Percentiles rank a stretch among this genome's conserved stretches.
These are phyloP conservation scores for Fraxinus cuspidata DNA, from an alignment of 257 asterid genomes.

Conservation along the genomic window DNA sequence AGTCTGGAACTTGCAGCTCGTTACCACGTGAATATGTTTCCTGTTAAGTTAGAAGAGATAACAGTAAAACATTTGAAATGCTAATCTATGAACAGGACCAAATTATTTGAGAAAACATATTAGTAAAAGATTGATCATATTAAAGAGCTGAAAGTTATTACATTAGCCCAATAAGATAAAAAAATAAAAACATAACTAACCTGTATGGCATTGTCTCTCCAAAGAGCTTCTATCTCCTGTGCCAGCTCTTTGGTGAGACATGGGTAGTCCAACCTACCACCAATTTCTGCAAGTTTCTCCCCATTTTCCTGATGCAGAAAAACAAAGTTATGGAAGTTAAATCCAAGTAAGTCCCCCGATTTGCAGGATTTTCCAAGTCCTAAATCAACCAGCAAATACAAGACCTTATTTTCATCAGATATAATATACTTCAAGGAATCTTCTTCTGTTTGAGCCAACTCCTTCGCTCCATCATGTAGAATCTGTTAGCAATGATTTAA, in stretches of 20 bases:
- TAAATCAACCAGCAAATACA: constrained; percentile 14
- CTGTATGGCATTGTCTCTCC: constrained; percentile 94
- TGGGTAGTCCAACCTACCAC: constrained; percentile 82
- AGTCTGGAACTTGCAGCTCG: constrained; percentile 96
- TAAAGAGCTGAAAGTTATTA: background rate
- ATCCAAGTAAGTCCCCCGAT: constrained; percentile 8
- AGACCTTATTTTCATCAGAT: constrained; percentile 81
- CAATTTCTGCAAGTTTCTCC: constrained; percentile 83
- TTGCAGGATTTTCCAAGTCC: constrained; percentile 3
- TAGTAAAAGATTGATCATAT: background rate
- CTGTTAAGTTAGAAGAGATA: constrained; percentile 42
- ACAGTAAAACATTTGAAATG: constrained; percentile 29
- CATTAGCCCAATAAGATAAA: constrained; percentile 17
- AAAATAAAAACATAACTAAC: constrained; percentile 30
- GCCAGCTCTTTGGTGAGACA: constrained; percentile 71
- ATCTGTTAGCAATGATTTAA: constrained; percentile 48
- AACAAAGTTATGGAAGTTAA: constrained; percentile 1
- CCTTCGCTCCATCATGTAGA: constrained; percentile 87
- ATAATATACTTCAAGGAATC: constrained; percentile 66
- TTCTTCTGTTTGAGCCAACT: constrained; percentile 63
- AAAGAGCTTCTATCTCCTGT: constrained; percentile 69
- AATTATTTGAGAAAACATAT: constrained; percentile 16
- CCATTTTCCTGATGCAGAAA: constrained; percentile 67
- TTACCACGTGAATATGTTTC: constrained; percentile 79
- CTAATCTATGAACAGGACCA: constrained; percentile 3